Conservation (phyloP, 2,329 filamentous ascomycete species). For the Tolypocladium amazonense region DNA sequence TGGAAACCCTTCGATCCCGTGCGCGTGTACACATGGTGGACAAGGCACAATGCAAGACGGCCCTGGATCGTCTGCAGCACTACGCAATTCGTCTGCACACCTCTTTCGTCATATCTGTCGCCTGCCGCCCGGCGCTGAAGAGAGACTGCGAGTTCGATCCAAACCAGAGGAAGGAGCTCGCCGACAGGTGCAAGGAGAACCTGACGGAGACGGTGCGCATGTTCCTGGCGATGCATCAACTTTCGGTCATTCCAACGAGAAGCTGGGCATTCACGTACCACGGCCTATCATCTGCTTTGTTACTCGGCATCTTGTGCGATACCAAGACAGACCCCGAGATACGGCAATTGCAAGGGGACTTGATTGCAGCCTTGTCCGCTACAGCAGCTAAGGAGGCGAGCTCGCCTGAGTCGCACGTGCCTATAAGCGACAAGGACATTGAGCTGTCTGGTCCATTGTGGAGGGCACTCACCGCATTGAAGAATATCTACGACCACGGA, state of each 20-base stretch:
- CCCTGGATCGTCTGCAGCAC: conserved; percentile 51
- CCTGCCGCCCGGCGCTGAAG: conserved; percentile 51
- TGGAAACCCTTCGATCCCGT: conserved; percentile 39
- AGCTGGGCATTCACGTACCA: conserved; percentile 62
- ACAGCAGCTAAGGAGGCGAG: conserved; percentile 52
- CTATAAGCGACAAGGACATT: conserved; percentile 47
- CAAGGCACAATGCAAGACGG: conserved; percentile 54
- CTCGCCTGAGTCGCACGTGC: conserved; percentile 41
- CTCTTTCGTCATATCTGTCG: conserved; percentile 54
- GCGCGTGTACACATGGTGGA: conserved; percentile 42
- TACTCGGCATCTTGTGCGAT: conserved; percentile 52
- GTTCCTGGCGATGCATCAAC: conserved; percentile 59
- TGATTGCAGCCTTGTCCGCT: conserved; percentile 53
- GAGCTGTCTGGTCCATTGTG: conserved; percentile 52
- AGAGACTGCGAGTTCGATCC: conserved; percentile 40
- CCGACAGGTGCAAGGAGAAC: conserved; percentile 50
- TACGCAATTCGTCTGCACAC: conserved; percentile 56
- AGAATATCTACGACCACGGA: conserved; percentile 57
- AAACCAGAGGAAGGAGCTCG: conserved; percentile 42
- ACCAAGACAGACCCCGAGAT: conserved; percentile 54
- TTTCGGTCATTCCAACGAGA: conserved; percentile 54
- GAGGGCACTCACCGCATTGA: conserved; percentile 48
- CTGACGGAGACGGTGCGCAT: conserved; percentile 56
- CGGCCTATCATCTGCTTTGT: conserved; percentile 52
- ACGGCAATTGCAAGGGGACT: conserved; percentile 50